Conservation (phyloP, 176 grass and related monocot genomes). For the Triticum turgidum region DNA sequence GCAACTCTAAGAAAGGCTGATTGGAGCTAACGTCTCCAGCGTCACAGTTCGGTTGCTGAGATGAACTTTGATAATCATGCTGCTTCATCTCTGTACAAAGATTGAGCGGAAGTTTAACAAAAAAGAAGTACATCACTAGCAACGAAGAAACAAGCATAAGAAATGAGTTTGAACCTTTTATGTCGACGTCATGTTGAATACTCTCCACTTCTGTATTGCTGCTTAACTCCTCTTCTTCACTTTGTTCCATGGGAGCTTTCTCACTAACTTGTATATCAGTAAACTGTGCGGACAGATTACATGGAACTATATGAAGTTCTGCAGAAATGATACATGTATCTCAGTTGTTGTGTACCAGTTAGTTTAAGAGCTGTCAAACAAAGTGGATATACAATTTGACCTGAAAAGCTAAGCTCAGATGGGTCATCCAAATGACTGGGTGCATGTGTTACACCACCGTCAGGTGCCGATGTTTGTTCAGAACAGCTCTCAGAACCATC, state of each 20-base stretch:
- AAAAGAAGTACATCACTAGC: not conserved
- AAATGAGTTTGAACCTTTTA: constrained; percentile 25
- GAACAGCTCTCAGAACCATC: constrained; percentile 20
- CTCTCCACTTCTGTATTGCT: not conserved
- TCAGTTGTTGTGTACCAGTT: not conserved
- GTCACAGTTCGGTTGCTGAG: not conserved
- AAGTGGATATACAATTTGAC: constrained; percentile 5
- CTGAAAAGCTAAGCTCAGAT: constrained; percentile 32
- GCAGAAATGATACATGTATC: constrained; percentile 3
- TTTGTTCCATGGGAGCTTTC: constrained; percentile 20
- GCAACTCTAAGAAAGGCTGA: constrained; percentile 21
- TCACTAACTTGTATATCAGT: not conserved
- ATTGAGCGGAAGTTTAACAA: constrained; percentile 9
- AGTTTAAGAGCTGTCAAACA: not conserved
- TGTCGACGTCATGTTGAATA: constrained; percentile 2
- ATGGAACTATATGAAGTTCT: constrained; percentile 9
- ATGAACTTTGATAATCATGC: constrained; percentile 15
- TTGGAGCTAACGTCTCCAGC: not conserved
- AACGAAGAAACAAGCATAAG: constrained; percentile 1
- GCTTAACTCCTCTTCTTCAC: constrained; percentile 24
- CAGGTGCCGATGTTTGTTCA: not conserved
- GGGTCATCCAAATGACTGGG: constrained; percentile 14
- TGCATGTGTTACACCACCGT: constrained; percentile 9
- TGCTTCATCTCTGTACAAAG: constrained; percentile 34
- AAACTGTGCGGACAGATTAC: constrained; percentile 14